Conservation (phyloP, 2,329 filamentous ascomycete genomes). For the Fusarium gaditjirri region DNA sequence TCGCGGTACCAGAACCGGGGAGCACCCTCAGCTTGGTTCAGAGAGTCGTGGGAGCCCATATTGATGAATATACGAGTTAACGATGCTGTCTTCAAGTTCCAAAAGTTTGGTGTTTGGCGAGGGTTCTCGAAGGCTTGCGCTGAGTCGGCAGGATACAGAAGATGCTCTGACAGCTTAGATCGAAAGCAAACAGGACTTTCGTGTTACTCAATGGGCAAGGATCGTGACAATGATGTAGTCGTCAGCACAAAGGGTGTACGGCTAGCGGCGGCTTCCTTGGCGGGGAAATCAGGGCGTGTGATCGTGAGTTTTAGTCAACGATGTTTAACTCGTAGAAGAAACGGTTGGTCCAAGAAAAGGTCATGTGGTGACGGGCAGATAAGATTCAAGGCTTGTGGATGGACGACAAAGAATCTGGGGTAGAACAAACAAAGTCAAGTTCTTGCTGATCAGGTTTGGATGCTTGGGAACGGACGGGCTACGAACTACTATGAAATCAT, state of each 20-base stretch:
- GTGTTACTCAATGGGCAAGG: constrained; percentile 7
- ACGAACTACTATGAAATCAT: not conserved
- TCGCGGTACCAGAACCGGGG: constrained; percentile 61
- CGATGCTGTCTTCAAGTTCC: not conserved
- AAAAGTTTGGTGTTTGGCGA: not conserved
- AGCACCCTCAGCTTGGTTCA: constrained; percentile 47
- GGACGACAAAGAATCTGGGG: constrained; percentile 18
- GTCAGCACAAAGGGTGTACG: constrained; percentile 35
- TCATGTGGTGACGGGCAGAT: constrained; percentile 32
- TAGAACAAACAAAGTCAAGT: not conserved
- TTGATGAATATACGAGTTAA: constrained; percentile 26
- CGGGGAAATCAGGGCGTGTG: constrained; percentile 38
- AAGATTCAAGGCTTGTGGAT: constrained; percentile 31
- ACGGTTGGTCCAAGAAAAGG: constrained; percentile 32
- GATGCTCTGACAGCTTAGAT: not conserved
- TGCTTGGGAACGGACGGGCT: not conserved
- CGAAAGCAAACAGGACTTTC: constrained; percentile 2
- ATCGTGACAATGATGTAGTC: constrained; percentile 36
- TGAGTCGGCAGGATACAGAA: not conserved
- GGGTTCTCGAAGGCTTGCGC: not conserved
- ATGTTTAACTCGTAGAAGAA: constrained; percentile 25
- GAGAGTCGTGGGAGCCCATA: constrained; percentile 43
- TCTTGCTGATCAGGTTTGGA: constrained; percentile 3
- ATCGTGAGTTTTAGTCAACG: constrained; percentile 33
- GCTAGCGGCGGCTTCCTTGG: constrained; percentile 39